Evolutionary conservation across 768 basidiomycete genomes (phyloP), one percentile per base, ranked within the genome.

Genomic region (Rhodotorula toruloides): DNA sequence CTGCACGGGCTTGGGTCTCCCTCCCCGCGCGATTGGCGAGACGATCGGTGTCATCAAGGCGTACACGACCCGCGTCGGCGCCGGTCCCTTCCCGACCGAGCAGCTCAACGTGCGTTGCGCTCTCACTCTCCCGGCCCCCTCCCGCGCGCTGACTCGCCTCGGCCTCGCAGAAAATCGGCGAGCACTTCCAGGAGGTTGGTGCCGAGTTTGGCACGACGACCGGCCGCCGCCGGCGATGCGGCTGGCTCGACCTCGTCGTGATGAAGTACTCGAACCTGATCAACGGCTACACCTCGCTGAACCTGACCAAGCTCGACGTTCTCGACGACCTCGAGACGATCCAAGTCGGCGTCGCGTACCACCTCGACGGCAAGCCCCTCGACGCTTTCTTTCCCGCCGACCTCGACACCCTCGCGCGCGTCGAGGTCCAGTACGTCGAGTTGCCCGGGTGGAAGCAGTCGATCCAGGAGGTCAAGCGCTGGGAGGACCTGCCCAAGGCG

Each of bases 51-150:
- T 99, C 65, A 82, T 97, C 76, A 99, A 98, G 78, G 96, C 96
- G 1, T 99, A 99, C 78, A 98, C 96, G 25, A 98, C 96, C 2
- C 85, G 96, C 34, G 96, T 99, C 31, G 96, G 96, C n/a, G 90
- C 91, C 44, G 96, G 96, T 0, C 96, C 96, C 7, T 98, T 99
- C 83, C 92, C 96, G 13, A 91, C 90, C 1, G 96, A 99, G 78
- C 90, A 91, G 77, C 83, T 96, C 61, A 88, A 92, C 78, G 88
- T 90, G 55, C 63, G 86, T 80, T 14, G 25, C 50, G 49, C 13
- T 49, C 29, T 27, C 16, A 44, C 32, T 22, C 25, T 50, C n/a
- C n/a, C 19, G 32, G 27, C 27, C n/a, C 10, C 8, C 39, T 46
- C 36, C n/a, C 31, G 7, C 19, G 4, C 14, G 5, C 46, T 32